Evolutionary conservation across 768 basidiomycete genomes (phyloP), one percentile per base, ranked within the genome.

Genomic region (Pisolithus orientalis): DNA sequence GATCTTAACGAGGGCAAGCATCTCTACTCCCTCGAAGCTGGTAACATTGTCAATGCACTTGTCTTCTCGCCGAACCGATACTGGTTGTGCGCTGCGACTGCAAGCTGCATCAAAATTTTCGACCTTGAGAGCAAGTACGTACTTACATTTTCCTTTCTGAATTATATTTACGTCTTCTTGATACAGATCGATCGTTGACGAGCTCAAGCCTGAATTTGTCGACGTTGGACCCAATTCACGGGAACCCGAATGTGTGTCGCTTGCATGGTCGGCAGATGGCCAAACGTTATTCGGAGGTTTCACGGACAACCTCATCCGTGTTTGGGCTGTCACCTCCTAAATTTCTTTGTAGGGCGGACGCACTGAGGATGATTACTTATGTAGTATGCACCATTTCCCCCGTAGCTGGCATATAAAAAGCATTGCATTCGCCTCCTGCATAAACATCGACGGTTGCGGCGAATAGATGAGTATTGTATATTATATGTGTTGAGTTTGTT

Each of bases 1-100:
- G 96, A 99, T 71, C 78, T 99, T 65, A 98, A 97, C 76, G 96
- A 98, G 80, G 94, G 94, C 80, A 98, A 97, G 79, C 96, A 98
- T 81, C 85, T 99, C 65, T 99, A 99, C 82, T 97, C 94, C 50
- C 87, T 99, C 54, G 96, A 99, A 73, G 96, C 96, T 45, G 94
- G 94, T 55, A 92, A 99, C 70, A 78, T 94, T 61, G 94, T 99
- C 82, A 97, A 99, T 70, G 94, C 96, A 55, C 89, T 99, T 60
- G 96, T 98, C 70, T 99, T 99, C 83, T 94, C 92, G 14, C 96
- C 96, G 55, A 99, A 99, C 82, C 87, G 95, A 53, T 99, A 99
- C 88, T 99, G 96, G 96, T 78, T 99, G 59, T 99, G 96, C 70
- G 96, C 96, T 62, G 96, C 96, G 58, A 98, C 96, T 58, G 83